Evolutionary conservation across 1,284 basidiomycete species (phyloP), one percentile per base, ranked within the genome.

Genomic region (Papiliotrema fonsecae): DNA sequence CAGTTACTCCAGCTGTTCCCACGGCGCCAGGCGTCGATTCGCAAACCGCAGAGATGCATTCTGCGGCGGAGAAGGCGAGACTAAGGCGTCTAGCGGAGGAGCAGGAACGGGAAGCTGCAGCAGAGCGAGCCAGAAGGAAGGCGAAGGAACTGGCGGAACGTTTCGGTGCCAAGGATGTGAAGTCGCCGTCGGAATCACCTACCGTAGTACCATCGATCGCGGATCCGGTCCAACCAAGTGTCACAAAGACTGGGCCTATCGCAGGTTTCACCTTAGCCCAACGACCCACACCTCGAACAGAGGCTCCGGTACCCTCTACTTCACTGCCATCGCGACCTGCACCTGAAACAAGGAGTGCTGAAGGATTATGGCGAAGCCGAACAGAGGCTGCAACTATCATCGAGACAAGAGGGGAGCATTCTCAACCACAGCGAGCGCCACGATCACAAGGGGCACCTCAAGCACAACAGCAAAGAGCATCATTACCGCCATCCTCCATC

Each of bases 31-130:
- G 19, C 6, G 41, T 50, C 47, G 84, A 84, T 54, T 77, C 79
- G 9, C 82, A 87, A 57, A 87, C 87, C 59, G 83, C 84, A 36
- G 80, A 88, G 42, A 94, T 97, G 91, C 88, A 91, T 55, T 81
- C 76, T 48, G 89, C 89, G 3, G 92, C 91, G 3, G 90, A 89
- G 60, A 81, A 90, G 44, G 92, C 92, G 1, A 84, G 83, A 44
- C 58, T 73, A 48, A 56, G 77, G 21, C 56, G 90, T 41, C 81
- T 89, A 64, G 82, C 86, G 41, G 92, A 94, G 62, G 92, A 97
- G 67, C 83, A 83, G 54, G 87, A 90, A 58, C 78, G 91, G 13
- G 84, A 88, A 64, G 85, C 82, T 32, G 86, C 87, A 57, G 83
- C 82, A 52, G 90, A 93, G 62, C 77, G 92, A 21, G 92, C 92